Evolutionary conservation across 768 basidiomycete genomes (phyloP), one percentile per base, ranked within the genome.

Genomic region (Serpula lacrymans): DNA sequence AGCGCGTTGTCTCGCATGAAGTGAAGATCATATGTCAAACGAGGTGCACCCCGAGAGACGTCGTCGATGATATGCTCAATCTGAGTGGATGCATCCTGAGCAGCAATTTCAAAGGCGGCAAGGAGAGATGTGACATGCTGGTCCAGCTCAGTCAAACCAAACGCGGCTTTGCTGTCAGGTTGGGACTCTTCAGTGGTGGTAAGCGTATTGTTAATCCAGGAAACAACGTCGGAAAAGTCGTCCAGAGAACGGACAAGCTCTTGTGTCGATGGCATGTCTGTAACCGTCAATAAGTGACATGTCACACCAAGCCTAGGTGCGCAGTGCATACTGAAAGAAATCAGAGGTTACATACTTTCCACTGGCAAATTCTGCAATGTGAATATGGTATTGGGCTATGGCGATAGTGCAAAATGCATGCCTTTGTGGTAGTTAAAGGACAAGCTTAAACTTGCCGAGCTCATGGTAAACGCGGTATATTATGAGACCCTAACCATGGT

Each of bases 1-100:
- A 86, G 63, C 1, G 94, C 93, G 23, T 84, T 82, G 53, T 98
- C 95, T 30, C 89, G 84, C 82, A 97, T 94, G 68, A 96, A 96
- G 58, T 98, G 94, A 25, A 99, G 72, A 63, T 98, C 96, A 59
- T 96, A 98, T 1, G 88, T 82, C 33, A 99, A 74, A 27, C 96
- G 79, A 10, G 96, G 91, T 16, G 97, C 83, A 4, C 84, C 79
- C 35, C 93, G 80, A 2, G 94, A 91, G 30, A 97, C 88, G 57
- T 97, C 93, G 55, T 92, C 85, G 43, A 99, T 93, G 33, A 82
- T 78, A 46, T 82, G 82, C 60, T 97, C 96, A 41, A 97, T 77
- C 38, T 85, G 72, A 9, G 82, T 67, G 3, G 92, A 88, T 0
- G 93, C 94, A 51, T 97, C 94, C 55, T 92, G 85, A 30, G 82